A percentile compares a stretch with the other conserved stretches of the same genome.
These are phyloP conservation scores for Mycosphaerella sp. DNA, from an alignment of 2,329 filamentous ascomycete genomes.

Conservation along the genomic window DNA sequence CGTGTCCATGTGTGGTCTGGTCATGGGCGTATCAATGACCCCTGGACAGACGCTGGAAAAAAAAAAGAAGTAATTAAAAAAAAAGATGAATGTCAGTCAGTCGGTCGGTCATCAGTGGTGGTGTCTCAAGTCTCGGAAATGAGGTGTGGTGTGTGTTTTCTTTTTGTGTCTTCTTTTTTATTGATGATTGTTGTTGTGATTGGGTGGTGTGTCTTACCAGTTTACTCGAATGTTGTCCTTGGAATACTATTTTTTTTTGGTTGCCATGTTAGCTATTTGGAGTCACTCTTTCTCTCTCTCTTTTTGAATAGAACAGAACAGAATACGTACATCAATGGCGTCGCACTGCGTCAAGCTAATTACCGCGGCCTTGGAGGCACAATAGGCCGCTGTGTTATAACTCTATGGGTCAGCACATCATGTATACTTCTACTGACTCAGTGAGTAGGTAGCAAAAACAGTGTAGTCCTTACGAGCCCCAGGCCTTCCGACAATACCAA, in stretches of 20 bases:
- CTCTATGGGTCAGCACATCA: not conserved
- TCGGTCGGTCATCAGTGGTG: not conserved
- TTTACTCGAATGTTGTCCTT: slow-evolving; percentile 43
- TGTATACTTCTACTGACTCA: not conserved
- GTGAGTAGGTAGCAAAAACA: too few species aligned
- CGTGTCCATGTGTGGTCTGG: slow-evolving; percentile 34
- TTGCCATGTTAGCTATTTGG: not conserved
- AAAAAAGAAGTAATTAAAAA: too few species aligned
- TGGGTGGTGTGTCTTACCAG: slow-evolving; percentile 14
- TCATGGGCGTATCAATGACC: slow-evolving; percentile 44
- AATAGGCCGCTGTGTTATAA: slow-evolving; percentile 38
- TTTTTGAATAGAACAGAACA: too few species aligned
- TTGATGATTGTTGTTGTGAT: too few species aligned
- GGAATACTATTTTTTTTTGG: slow-evolving; percentile 36
- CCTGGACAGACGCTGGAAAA: slow-evolving; percentile 40
- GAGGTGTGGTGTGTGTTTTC: not conserved
- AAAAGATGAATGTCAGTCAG: too few species aligned
- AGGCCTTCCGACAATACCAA: slow-evolving; percentile 40
- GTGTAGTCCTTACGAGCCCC: slow-evolving; percentile 39
- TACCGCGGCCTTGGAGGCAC: slow-evolving; percentile 43
- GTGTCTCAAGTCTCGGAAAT: not conserved
- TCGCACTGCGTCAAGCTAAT: slow-evolving; percentile 44
- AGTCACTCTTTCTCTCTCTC: not conserved
- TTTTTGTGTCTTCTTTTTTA: too few species aligned
- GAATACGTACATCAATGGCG: slow-evolving; percentile 40